These are phyloP conservation scores for Magnolia officinalis DNA, from an alignment of 164 flowering plant species.

Conservation along the genomic window DNA sequence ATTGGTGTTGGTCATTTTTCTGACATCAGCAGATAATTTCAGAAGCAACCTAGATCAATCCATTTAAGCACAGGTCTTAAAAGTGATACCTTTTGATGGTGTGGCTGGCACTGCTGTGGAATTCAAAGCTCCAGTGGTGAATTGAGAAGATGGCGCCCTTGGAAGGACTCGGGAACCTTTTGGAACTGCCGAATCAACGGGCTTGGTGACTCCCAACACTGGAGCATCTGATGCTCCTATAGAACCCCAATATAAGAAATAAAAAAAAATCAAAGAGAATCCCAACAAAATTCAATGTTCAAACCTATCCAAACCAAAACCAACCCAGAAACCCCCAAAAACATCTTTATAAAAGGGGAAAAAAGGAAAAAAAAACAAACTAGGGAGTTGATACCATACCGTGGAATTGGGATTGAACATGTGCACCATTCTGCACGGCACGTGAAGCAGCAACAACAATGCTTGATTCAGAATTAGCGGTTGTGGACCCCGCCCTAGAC, in stretches of 20 bases:
- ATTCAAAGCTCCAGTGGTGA: conserved; percentile 39
- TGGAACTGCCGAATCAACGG: conserved; percentile 35
- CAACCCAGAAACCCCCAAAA: background rate
- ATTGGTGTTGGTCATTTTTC: too few species aligned
- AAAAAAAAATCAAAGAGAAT: background rate
- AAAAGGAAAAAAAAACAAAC: too few species aligned
- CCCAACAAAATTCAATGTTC: background rate
- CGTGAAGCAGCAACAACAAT: conserved; percentile 21
- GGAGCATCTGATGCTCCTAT: conserved; percentile 49
- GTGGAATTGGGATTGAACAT: conserved; percentile 34
- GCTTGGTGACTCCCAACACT: conserved; percentile 27
- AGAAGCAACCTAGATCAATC: background rate
- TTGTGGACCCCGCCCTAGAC: conserved; percentile 29
- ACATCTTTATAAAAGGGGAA: too few species aligned
- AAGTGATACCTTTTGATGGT: conserved; percentile 52
- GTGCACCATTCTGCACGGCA: conserved; percentile 52
- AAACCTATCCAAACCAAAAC: background rate
- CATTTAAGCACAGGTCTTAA: too few species aligned
- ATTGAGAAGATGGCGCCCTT: conserved; percentile 53
- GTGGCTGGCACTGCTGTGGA: conserved; percentile 27
- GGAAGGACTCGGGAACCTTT: conserved; percentile 46
- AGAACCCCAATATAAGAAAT: background rate
- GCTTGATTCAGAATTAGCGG: conserved; percentile 29
- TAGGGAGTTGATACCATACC: conserved; percentile 23
- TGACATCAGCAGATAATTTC: background rate